Evolutionary conservation across 1,139 yeast genomes (phyloP), one percentile per base, ranked within the genome.

Genomic region (Zygoascus hellenicus): DNA sequence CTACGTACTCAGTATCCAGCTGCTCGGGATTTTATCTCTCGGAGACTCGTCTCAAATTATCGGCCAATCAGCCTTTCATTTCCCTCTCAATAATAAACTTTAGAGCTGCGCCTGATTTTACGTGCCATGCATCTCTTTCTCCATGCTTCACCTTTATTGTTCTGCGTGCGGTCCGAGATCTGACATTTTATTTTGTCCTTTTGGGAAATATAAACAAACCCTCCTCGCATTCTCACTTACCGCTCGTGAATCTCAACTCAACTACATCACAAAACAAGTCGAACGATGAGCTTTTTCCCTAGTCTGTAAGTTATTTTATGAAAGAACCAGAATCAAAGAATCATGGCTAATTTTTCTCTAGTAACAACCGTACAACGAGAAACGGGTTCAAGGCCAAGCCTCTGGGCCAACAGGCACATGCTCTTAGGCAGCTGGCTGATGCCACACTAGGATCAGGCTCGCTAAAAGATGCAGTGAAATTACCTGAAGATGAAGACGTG

Each of bases 361-460:
- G 55, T 38, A 59, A 58, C 44, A 55, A 59, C 14, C 53, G 63
- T n/a, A 57, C 63, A 7, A 54, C 62, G 5, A 52, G 61, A 19
- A 57, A 59, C 14, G 26, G 26, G 6, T 58, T 59, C 57, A 53
- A 55, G 47, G 55, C 58, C 17, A 54, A 51, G 44, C 58, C 56
- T 39, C 57, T 35, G 43, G 52, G 48, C 39, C 53, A 36, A 46
- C 61, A 49, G 17, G 56, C 57, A 9, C 65, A 61, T 42, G 58
- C 63, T 37, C 64, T 71, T 28, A 77, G 95, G 50, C 82, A 76
- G 61, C 88, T 87, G 59, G 97, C 96, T 0, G 97, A 90, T 63
- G 92, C 94, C 47, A 92, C 98, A 0, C 71, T 94, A 45, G 98
- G 98, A 0, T 84, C 96, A 0, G 96, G 92, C 42, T 83, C 92